These are phyloP conservation scores for Botrytis aclada DNA, from an alignment of 2,329 filamentous ascomycete genomes.

Conservation along the genomic window DNA sequence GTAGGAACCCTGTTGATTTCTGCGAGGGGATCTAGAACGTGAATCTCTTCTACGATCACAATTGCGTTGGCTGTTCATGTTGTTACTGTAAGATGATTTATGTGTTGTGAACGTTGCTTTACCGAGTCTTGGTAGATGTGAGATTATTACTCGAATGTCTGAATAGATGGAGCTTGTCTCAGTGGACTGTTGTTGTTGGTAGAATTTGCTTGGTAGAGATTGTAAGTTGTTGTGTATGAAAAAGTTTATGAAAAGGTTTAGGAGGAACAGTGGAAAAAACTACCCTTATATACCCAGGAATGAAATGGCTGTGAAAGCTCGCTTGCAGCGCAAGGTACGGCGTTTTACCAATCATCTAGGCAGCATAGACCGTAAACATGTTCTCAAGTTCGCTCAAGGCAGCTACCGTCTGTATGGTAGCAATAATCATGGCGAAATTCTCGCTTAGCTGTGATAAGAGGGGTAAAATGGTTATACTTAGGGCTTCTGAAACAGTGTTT, in stretches of 20 bases:
- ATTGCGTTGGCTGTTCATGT: background rate
- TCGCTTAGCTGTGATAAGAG: background rate
- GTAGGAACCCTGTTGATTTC: constrained; percentile 18
- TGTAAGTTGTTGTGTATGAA: background rate
- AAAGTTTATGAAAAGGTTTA: background rate
- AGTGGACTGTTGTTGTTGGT: background rate
- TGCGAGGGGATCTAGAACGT: constrained; percentile 19
- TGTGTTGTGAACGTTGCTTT: background rate
- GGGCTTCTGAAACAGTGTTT: background rate
- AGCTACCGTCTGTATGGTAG: background rate
- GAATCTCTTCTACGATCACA: constrained; percentile 12
- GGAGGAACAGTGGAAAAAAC: background rate
- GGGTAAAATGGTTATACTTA: background rate
- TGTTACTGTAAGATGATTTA: background rate
- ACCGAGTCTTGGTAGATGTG: background rate
- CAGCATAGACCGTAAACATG: background rate
- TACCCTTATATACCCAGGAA: background rate
- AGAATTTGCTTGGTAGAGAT: background rate
- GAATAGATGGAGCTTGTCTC: background rate
- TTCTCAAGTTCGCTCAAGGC: background rate
- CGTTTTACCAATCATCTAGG: background rate
- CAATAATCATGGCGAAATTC: background rate
- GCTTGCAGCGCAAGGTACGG: background rate
- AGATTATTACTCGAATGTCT: background rate
- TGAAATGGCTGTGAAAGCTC: background rate